A percentile compares a stretch with the other conserved stretches of the same genome.
phyloP scores from a whole-genome alignment of 169 alveolate genomes.

The Theileria sp. region DNA sequence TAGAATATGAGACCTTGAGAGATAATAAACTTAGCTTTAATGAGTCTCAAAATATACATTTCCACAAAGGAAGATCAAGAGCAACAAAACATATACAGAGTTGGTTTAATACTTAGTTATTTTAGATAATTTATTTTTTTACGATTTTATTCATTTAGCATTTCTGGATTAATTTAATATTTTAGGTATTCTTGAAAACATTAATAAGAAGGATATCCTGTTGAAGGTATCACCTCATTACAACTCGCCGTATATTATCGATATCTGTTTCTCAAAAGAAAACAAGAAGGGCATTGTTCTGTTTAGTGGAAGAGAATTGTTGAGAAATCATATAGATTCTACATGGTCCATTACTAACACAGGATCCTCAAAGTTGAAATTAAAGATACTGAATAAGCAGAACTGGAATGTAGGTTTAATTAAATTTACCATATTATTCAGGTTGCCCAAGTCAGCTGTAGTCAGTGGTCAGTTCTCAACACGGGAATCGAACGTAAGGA shows the following conservation, averaged over 20 bases:
- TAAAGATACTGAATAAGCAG: slow-evolving; percentile 24
- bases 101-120: neutral
- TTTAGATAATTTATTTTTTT: neutral
- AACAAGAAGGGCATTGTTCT: slow-evolving; percentile 61
- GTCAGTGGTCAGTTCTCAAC: slow-evolving; percentile 51
- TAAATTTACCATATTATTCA: neutral
- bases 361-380: slow-evolving; percentile 55
- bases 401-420: slow-evolving; percentile 47
- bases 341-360: slow-evolving; percentile 59
- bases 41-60: slow-evolving; percentile 60
- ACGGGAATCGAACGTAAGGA: slow-evolving; percentile 45
- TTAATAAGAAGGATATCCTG: slow-evolving; percentile 56
- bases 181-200: slow-evolving; percentile 42
- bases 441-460: slow-evolving; percentile 58
- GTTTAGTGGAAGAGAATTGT: slow-evolving; percentile 56
- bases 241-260: slow-evolving; percentile 62
- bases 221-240: slow-evolving; percentile 58
- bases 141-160: neutral
- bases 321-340: slow-evolving; percentile 58
- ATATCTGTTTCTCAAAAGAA: slow-evolving; percentile 58
- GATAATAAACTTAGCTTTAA: slow-evolving; percentile 47
- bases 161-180: neutral
- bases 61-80: slow-evolving; percentile 60
- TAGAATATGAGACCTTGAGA: slow-evolving; percentile 53
- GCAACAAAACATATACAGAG: slow-evolving; percentile 60